A percentile compares a stretch with the other conserved stretches of the same genome.
Evolutionary conservation across 371 early-diverging fungal species (phyloP).

Genomic region (Capillidium heterosporum): DNA sequence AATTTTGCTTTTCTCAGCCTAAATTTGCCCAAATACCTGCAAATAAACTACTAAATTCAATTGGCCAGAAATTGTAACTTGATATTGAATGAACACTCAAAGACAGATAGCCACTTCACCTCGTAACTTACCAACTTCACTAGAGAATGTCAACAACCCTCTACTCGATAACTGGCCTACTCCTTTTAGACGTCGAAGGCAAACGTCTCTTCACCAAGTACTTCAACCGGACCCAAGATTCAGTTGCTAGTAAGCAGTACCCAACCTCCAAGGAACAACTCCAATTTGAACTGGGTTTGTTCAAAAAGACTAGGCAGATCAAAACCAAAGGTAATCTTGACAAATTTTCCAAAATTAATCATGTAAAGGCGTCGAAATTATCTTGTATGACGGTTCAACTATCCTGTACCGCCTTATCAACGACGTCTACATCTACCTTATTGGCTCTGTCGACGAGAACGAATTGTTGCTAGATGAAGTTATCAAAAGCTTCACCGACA

Average conservation of each 20-base stretch:
- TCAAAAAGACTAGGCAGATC: slow-evolving; percentile 49
- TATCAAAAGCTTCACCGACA: slow-evolving; percentile 67
- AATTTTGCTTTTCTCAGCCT: too few species aligned
- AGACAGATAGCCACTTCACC: too few species aligned
- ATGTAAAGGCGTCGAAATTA: slow-evolving; percentile 44
- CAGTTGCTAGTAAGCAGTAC: slow-evolving; percentile 13
- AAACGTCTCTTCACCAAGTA: slow-evolving; percentile 86
- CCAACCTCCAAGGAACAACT: slow-evolving; percentile 68
- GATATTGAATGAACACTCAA: too few species aligned
- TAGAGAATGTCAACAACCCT: slow-evolving; percentile 59
- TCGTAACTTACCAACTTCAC: too few species aligned
- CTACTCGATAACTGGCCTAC: slow-evolving; percentile 68
- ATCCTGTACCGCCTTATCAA: slow-evolving; percentile 67
- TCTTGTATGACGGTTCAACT: slow-evolving; percentile 77
- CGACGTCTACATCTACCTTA: slow-evolving; percentile 79
- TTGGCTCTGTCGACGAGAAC: slow-evolving; percentile 85
- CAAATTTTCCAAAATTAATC: background rate
- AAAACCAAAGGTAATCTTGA: slow-evolving; percentile 34
- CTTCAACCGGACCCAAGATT: slow-evolving; percentile 31
- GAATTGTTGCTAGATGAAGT: slow-evolving; percentile 69
- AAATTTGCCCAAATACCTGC: too few species aligned
- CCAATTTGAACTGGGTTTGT: slow-evolving; percentile 78
- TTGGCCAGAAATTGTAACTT: too few species aligned
- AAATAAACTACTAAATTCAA: too few species aligned
- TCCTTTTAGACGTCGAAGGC: slow-evolving; percentile 84